phyloP scores from a whole-genome alignment of 352 stramenopile genomes.

The Hyaloperonospora arabidopsidis region DNA sequence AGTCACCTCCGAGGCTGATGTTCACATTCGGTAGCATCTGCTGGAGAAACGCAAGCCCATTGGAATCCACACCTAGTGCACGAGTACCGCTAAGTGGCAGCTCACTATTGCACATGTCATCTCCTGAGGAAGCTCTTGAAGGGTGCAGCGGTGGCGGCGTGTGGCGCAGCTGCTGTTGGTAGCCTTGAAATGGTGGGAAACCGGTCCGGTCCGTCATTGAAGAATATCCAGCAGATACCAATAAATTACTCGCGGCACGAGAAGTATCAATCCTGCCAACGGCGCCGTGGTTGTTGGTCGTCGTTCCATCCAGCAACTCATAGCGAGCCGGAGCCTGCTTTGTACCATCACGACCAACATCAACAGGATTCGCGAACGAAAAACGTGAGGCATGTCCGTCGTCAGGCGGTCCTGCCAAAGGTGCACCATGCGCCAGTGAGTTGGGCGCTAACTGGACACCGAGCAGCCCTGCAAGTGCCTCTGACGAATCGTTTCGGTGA shows the following conservation, averaged over 20 bases:
- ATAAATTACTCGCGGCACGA: constrained; percentile 8
- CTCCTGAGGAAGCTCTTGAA: constrained; percentile 25
- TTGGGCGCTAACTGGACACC: constrained; percentile 46
- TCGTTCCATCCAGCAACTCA: constrained; percentile 29
- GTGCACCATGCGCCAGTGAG: constrained; percentile 35
- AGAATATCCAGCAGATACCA: constrained; percentile 25
- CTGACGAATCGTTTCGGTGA: constrained; percentile 62
- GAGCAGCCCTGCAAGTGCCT: constrained; percentile 56
- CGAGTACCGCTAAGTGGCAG: constrained; percentile 14
- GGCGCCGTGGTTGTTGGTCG: constrained; percentile 22
- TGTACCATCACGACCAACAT: constrained; percentile 10
- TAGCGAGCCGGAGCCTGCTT: constrained; percentile 16
- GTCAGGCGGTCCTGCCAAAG: constrained; percentile 25
- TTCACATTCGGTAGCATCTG: constrained; percentile 86
- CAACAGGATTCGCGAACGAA: constrained; percentile 64
- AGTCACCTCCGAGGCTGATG: constrained; percentile 80
- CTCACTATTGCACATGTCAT: constrained; percentile 24
- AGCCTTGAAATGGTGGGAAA: constrained; percentile 35
- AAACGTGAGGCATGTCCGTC: constrained; percentile 63
- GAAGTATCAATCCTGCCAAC: constrained; percentile 24
- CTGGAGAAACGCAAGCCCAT: constrained; percentile 71
- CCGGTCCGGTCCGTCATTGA: constrained; percentile 26
- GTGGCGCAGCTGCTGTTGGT: constrained; percentile 23
- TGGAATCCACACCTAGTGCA: constrained; percentile 10
- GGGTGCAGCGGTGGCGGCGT: constrained; percentile 22